Conservation (phyloP, 2,329 filamentous ascomycete species). For the Exophiala alcalophila region DNA sequence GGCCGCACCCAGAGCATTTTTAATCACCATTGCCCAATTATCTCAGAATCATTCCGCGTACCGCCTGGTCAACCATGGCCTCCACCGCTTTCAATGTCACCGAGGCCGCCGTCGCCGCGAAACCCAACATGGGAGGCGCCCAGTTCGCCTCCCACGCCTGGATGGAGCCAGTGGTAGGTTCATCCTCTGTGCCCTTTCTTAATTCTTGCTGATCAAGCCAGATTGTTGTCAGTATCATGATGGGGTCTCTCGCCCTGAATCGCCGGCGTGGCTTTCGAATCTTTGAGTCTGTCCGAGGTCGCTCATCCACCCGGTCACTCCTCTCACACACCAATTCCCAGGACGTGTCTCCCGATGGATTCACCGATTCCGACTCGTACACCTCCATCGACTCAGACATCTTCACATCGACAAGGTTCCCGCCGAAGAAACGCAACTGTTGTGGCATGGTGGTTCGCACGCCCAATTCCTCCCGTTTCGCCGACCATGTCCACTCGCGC, state of each 20-base stretch:
- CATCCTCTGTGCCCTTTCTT: background rate
- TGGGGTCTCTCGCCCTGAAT: slow-evolving; percentile 50
- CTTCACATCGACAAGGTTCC: slow-evolving; percentile 37
- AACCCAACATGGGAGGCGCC: slow-evolving; percentile 37
- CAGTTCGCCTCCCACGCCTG: slow-evolving; percentile 38
- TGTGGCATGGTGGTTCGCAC: slow-evolving; percentile 53
- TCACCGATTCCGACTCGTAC: slow-evolving; percentile 32
- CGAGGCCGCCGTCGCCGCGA: slow-evolving; percentile 15
- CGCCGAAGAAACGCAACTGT: slow-evolving; percentile 51
- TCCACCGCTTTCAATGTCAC: slow-evolving; percentile 18
- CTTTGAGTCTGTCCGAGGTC: slow-evolving; percentile 33
- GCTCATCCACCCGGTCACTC: slow-evolving; percentile 25
- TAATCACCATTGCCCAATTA: no score
- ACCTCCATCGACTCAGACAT: slow-evolving; percentile 39
- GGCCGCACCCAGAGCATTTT: no score
- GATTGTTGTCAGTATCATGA: slow-evolving; percentile 52
- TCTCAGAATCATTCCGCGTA: background rate
- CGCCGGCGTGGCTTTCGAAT: slow-evolving; percentile 46
- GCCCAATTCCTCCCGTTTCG: slow-evolving; percentile 61
- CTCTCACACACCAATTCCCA: slow-evolving; percentile 20
- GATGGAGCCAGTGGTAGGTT: slow-evolving; percentile 38
- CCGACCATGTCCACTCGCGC: slow-evolving; percentile 58
- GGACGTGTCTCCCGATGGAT: slow-evolving; percentile 25
- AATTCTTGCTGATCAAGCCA: slow-evolving; percentile 27
- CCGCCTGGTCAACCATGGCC: slow-evolving; percentile 9